Base-by-base conservation (phyloP, 1,284 basidiomycete species). In the Leccinum proliferum region DNA sequence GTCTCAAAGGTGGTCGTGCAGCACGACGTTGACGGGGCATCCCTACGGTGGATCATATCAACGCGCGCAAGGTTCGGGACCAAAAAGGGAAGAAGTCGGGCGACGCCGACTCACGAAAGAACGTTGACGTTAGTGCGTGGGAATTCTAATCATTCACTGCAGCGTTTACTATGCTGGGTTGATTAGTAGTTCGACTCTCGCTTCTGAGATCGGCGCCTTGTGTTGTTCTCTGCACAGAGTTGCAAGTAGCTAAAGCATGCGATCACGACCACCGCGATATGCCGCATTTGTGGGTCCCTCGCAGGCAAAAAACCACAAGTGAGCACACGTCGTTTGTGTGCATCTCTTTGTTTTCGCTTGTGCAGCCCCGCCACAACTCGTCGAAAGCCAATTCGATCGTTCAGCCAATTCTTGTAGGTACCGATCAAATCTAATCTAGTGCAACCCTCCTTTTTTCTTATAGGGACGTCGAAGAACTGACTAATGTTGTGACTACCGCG, bases 1-100 rank as follows among this genome's bases (percentile, higher is more conserved):
- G 62, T 67, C 65, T 75, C 73, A 61, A 80, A 81, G 3, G 64
- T 61, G 21, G 64, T 59, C 3, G 74, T 70, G 63, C 78, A 79
- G 62, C 78, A 79, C 39, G 66, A 60, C 1, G 67, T n/a, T 60
- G 37, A 67, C 58, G 2, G 70, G 67, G 43, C 78, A 79, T 39
- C 65, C 67, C 62, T 67, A 50, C 48, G 48, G 7, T 21, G 48
- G 21, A 46, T 46, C 43, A 46, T 8, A 15, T 15, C 4, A 46
- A n/a, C n/a, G 21, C 21, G 10, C 11, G 48, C 41, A 43, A n/a
- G 8, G 15, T 43, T 9, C 4, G 14, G 39, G 12, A 25, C 50
- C 21, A 21, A 52, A 21, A 37, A 14, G 52, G 32, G 11, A 43
- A 37, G 6, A 18, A 65, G 29, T 2, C 3, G 12, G 4, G 10